Conservation (phyloP, 768 basidiomycete genomes). For the Rhodosporidiobolus odoratus region DNA sequence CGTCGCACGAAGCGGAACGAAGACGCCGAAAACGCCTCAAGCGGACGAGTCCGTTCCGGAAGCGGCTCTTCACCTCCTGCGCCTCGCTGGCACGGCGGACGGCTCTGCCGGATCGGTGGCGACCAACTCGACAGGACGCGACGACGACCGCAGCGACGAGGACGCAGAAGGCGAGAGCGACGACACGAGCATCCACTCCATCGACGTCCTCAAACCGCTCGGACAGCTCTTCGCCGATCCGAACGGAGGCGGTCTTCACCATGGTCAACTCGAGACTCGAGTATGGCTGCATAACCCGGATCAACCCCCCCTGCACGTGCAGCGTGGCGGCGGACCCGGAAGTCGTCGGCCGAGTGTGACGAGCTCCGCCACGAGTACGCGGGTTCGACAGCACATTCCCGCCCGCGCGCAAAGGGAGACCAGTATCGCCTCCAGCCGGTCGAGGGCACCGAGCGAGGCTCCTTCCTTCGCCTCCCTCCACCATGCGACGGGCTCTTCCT, state of each 20-base stretch:
- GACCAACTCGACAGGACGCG: conserved; percentile 25
- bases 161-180: conserved; percentile 38
- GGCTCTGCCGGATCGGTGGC: conserved; percentile 25
- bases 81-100: conserved; percentile 29
- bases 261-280: conserved; percentile 18
- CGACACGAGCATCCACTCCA: conserved; percentile 35
- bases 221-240: conserved; percentile 1
- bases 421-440: conserved; percentile 11
- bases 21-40: neutral
- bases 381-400: conserved; percentile 11
- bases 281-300: conserved; percentile 23
- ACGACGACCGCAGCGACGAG: conserved; percentile 21
- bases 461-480: neutral
- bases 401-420: conserved; percentile 20
- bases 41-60: conserved; percentile 34
- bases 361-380: conserved; percentile 21
- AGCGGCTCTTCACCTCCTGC: conserved; percentile 32
- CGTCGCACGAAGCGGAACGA: neutral
- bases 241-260: neutral
- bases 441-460: conserved; percentile 19
- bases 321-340: conserved; percentile 23
- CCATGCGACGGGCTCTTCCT: neutral
- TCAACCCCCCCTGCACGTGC: conserved; percentile 24
- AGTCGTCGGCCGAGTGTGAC: conserved; percentile 14
- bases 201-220: conserved; percentile 14